Base-by-base conservation (phyloP, 2,329 filamentous ascomycete genomes). In the Hymenoscyphus linearis region DNA sequence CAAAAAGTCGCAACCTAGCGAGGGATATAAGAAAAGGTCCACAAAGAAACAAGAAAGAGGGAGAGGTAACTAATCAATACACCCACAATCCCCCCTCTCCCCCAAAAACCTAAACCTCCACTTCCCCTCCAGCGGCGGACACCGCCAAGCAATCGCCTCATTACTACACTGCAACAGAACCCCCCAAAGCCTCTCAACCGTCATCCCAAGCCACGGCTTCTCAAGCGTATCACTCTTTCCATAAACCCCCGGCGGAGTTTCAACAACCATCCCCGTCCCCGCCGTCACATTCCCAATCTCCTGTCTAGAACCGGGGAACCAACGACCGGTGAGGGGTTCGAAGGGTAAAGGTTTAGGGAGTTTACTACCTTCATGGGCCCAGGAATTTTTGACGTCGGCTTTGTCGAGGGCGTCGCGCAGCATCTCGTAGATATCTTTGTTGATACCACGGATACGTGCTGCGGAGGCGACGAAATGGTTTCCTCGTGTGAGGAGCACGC, bases 401-500 rank as follows among this genome's bases (percentile, higher is more conserved):
- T 69, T 67, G 1, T 63, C 63, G 2, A 71, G 40, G 1, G 64
- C 69, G 52, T 71, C 68, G 40, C 67, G 67, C 0, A 72, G 55
- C n/a, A 68, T 56, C 52, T 70, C 61, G 64, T 66, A 72, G 9
- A 70, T 61, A 36, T 70, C 68, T 22, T 55, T 62, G 16, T 65
- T 61, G 10, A 67, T 27, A 1, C 69, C 76, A 1, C 77, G 70
- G 5, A 81, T 76, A 0, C 80, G 72, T 4, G 69, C 70, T 0
- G 76, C 76, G 1, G 77, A 79, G 2, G 74, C 77, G 40, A 80
- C 69, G 65, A 82, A 81, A 57, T 79, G 76, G 16, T 79, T 80
- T 52, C 77, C 77, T 63, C 78, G 79, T 2, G 76, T 77, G 6
- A 80, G 63, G 13, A 76, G 68, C 0, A 77, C 71, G 31, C 68